Conservation (phyloP, 2,329 filamentous ascomycete species). For the Emergomyces orientalis region DNA sequence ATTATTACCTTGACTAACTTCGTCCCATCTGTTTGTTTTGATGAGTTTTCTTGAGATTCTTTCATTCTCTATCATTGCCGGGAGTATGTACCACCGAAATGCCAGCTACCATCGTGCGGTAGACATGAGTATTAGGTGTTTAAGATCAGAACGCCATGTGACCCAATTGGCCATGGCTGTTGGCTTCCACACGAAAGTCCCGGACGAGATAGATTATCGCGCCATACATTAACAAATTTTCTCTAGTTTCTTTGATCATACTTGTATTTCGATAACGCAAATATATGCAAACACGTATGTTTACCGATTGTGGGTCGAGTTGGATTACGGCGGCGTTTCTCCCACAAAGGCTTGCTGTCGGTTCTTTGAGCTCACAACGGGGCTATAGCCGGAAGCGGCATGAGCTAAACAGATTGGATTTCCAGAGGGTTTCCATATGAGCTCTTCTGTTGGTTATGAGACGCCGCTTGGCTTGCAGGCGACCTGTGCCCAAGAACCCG, state of each 20-base stretch:
- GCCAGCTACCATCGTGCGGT: neutral
- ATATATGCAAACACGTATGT: neutral
- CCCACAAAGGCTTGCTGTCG: neutral
- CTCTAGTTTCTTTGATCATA: neutral
- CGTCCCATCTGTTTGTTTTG: neutral
- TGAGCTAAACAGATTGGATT: neutral
- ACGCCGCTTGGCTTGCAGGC: neutral
- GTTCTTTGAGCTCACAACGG: neutral
- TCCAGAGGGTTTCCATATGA: neutral
- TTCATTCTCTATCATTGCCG: neutral
- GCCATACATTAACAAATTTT: neutral
- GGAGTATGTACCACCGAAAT: neutral
- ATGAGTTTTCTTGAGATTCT: neutral
- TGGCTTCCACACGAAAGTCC: neutral
- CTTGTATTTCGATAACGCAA: neutral
- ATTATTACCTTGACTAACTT: neutral
- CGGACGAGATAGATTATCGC: neutral
- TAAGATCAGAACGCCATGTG: neutral
- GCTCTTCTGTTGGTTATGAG: neutral
- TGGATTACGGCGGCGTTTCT: neutral
- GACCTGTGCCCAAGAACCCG: neutral
- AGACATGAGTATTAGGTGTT: neutral
- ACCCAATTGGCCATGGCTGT: neutral
- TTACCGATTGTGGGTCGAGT: neutral
- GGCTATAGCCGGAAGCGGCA: neutral